phyloP scores from a whole-genome alignment of 2,329 filamentous ascomycete genomes.

The Geosmithia flava region DNA sequence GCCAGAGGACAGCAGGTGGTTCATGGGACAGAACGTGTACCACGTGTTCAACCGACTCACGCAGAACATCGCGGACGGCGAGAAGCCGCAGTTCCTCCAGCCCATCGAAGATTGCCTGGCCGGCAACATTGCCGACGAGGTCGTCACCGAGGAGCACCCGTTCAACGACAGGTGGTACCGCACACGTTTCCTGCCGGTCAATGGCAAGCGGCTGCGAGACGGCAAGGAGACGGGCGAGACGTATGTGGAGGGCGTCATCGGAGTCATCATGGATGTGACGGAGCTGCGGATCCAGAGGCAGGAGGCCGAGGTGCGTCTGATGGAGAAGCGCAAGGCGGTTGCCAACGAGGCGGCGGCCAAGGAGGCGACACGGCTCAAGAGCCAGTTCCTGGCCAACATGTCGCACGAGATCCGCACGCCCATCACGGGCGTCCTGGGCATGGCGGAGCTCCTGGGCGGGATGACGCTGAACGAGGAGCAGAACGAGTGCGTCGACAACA shows the following conservation, averaged over 20 bases:
- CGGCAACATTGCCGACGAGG: slow-evolving; percentile 46
- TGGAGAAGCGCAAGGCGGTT: slow-evolving; percentile 57
- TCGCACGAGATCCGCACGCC: slow-evolving; percentile 71
- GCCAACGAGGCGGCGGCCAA: slow-evolving; percentile 70
- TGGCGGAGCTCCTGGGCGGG: slow-evolving; percentile 63
- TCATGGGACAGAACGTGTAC: slow-evolving; percentile 50
- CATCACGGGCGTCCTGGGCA: slow-evolving; percentile 70
- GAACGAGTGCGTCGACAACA: slow-evolving; percentile 63
- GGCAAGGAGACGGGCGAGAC: slow-evolving; percentile 29
- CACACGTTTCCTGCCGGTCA: slow-evolving; percentile 57
- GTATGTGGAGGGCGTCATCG: slow-evolving; percentile 59
- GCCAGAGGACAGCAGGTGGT: slow-evolving; percentile 29
- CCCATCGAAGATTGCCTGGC: slow-evolving; percentile 53
- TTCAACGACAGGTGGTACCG: slow-evolving; percentile 55
- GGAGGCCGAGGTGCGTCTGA: slow-evolving; percentile 49
- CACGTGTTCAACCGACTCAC: slow-evolving; percentile 46
- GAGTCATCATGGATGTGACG: slow-evolving; percentile 70
- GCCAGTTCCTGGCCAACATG: slow-evolving; percentile 71
- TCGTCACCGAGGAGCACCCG: slow-evolving; percentile 53
- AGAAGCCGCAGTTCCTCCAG: slow-evolving; percentile 35
- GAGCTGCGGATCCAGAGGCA: slow-evolving; percentile 54
- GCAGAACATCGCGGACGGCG: slow-evolving; percentile 26
- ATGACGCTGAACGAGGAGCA: slow-evolving; percentile 59
- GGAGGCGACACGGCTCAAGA: slow-evolving; percentile 70
- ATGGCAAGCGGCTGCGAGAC: slow-evolving; percentile 41